A percentile compares a stretch with the other conserved stretches of the same genome.
These are phyloP conservation scores for Aspergillus sp. DNA, from an alignment of 2,329 filamentous ascomycete species.

Conservation along the genomic window DNA sequence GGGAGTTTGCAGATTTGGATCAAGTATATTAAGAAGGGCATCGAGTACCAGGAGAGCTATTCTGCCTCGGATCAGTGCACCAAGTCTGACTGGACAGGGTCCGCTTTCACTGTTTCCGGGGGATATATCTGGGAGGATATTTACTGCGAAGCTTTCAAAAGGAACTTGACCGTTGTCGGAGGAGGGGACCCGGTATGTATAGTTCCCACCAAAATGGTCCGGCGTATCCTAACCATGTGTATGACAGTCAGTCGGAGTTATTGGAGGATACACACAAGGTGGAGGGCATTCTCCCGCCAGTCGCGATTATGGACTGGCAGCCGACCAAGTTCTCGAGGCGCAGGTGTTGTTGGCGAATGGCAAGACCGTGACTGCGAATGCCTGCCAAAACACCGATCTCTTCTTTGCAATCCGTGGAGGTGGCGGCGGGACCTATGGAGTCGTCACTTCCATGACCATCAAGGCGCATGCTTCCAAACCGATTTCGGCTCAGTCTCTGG, in stretches of 20 bases:
- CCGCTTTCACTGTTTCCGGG: constrained; percentile 4
- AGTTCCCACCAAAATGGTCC: background rate
- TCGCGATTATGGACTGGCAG: constrained; percentile 41
- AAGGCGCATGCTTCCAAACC: too few relatives aligned
- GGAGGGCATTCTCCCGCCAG: constrained; percentile 48
- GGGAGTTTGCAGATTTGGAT: constrained; percentile 34
- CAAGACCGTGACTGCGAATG: constrained; percentile 8
- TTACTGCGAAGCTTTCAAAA: constrained; percentile 1
- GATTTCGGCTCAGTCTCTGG: too few relatives aligned
- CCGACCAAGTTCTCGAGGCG: constrained; percentile 42
- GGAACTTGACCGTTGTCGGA: constrained; percentile 3
- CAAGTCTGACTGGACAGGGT: constrained; percentile 2
- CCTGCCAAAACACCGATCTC: constrained; percentile 11
- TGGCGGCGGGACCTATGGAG: background rate
- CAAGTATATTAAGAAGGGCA: constrained; percentile 31
- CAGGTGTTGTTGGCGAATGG: constrained; percentile 39
- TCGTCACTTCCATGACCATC: constrained; percentile 4
- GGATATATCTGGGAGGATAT: constrained; percentile 6
- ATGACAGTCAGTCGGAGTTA: constrained; percentile 4
- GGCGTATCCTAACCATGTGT: background rate
- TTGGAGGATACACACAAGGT: constrained; percentile 36
- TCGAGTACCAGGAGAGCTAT: constrained; percentile 17
- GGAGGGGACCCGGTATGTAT: constrained; percentile 2
- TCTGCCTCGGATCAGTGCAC: constrained; percentile 5
- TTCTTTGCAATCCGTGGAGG: constrained; percentile 8